Conservation (phyloP, 2,329 filamentous ascomycete species). For the Malbranchea cinnamomea region DNA sequence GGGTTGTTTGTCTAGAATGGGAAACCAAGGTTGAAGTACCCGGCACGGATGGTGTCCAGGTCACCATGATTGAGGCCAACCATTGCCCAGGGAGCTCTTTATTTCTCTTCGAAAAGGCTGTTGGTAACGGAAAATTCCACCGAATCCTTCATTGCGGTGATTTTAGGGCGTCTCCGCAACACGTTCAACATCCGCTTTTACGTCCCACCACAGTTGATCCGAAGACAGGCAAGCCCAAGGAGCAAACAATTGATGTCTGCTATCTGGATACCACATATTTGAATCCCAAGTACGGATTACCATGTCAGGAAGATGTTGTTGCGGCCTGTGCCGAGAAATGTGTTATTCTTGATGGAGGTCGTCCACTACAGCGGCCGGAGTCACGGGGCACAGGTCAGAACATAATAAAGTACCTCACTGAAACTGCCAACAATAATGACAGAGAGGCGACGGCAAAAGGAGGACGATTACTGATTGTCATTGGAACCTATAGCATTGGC, state of each 20-base stretch:
- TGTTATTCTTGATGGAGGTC: constrained; percentile 55
- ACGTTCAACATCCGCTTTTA: constrained; percentile 68
- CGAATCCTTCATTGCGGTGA: constrained; percentile 90
- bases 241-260: constrained; percentile 86
- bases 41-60: constrained; percentile 63
- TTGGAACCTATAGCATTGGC: constrained; percentile 94
- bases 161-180: constrained; percentile 76
- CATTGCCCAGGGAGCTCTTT: constrained; percentile 92
- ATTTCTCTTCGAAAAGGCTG: constrained; percentile 74
- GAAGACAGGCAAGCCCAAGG: constrained; percentile 52
- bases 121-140: constrained; percentile 50
- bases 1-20: constrained; percentile 72
- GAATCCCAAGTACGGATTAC: constrained; percentile 89
- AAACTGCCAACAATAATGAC: too few species aligned
- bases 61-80: constrained; percentile 93
- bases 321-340: constrained; percentile 77
- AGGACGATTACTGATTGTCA: constrained; percentile 65
- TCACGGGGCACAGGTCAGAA: constrained; percentile 35
- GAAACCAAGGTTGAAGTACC: constrained; percentile 67
- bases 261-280: constrained; percentile 97
- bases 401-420: too few species aligned
- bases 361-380: constrained; percentile 38
- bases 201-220: constrained; percentile 58
- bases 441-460: constrained; percentile 26
- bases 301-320: constrained; percentile 76